phyloP scores from a whole-genome alignment of 2,329 filamentous ascomycete species.

The Monosporascus sp. region DNA sequence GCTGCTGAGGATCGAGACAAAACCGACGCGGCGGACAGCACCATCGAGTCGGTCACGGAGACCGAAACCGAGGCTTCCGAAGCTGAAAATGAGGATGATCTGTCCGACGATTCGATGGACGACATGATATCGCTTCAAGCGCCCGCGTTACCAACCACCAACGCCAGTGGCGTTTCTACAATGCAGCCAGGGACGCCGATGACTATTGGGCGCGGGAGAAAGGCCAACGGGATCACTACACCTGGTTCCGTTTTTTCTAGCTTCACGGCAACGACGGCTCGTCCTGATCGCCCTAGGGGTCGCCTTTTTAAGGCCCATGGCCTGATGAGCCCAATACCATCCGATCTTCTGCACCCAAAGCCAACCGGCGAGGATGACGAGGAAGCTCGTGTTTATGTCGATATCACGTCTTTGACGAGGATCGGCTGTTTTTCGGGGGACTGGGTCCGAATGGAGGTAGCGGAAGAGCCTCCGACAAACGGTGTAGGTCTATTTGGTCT shows the following conservation, averaged over 20 bases:
- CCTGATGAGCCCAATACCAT: conserved; percentile 64
- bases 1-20: conserved; percentile 74
- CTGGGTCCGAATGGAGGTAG: conserved; percentile 82
- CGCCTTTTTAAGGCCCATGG: conserved; percentile 83
- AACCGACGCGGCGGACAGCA: conserved; percentile 54
- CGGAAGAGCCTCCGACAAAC: conserved; percentile 66
- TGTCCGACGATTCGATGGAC: conserved; percentile 88
- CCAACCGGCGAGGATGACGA: conserved; percentile 76
- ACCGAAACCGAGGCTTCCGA: conserved; percentile 59
- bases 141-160: conserved; percentile 71
- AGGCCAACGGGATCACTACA: conserved; percentile 68
- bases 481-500: conserved; percentile 64
- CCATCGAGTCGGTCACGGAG: conserved; percentile 54
- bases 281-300: conserved; percentile 65
- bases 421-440: conserved; percentile 97
- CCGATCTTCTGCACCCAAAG: conserved; percentile 78
- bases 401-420: conserved; percentile 77
- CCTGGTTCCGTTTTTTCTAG: conserved; percentile 87
- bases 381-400: conserved; percentile 83
- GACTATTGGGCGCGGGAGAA: conserved; percentile 59
- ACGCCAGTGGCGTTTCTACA: conserved; percentile 73
- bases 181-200: conserved; percentile 78
- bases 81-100: conserved; percentile 62
- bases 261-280: conserved; percentile 78
- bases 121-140: conserved; percentile 88